phyloP scores from a whole-genome alignment of 108 stramenopile genomes.

The Cylindrotheca closterium region DNA sequence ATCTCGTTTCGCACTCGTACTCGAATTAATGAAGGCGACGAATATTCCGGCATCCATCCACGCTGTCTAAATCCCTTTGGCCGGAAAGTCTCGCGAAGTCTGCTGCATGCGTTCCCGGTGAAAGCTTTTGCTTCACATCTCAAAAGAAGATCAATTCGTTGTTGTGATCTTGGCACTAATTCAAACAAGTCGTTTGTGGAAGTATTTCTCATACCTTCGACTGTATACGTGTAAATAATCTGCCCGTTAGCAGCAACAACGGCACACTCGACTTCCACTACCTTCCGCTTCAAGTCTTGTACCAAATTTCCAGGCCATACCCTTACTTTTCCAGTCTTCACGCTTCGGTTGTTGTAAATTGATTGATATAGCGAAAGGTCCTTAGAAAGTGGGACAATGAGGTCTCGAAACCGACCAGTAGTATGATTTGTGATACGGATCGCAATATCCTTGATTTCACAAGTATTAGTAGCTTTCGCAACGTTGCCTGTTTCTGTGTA shows the following conservation, averaged over 20 bases:
- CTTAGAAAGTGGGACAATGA: neutral
- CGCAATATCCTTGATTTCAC: neutral
- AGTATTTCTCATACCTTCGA: neutral
- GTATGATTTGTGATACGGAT: neutral
- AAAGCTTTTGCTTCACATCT: neutral
- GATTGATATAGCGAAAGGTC: neutral
- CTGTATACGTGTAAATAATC: neutral
- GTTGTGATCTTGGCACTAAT: neutral
- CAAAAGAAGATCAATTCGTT: neutral
- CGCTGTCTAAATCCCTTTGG: neutral
- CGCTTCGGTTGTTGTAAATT: neutral
- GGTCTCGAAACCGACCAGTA: neutral
- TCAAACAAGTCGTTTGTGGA: neutral
- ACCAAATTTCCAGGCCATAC: neutral
- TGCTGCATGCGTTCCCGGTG: neutral
- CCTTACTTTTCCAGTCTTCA: neutral
- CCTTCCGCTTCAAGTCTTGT: neutral
- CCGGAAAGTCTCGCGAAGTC: neutral
- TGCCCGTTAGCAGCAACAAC: neutral
- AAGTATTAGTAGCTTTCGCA: neutral
- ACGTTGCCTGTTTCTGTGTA: conserved; percentile 2
- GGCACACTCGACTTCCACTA: neutral
- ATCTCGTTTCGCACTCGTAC: conserved; percentile 23
- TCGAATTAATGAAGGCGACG: neutral
- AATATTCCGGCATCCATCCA: neutral